phyloP scores from a whole-genome alignment of 352 stramenopile species.

The Blastocystis sp. region DNA sequence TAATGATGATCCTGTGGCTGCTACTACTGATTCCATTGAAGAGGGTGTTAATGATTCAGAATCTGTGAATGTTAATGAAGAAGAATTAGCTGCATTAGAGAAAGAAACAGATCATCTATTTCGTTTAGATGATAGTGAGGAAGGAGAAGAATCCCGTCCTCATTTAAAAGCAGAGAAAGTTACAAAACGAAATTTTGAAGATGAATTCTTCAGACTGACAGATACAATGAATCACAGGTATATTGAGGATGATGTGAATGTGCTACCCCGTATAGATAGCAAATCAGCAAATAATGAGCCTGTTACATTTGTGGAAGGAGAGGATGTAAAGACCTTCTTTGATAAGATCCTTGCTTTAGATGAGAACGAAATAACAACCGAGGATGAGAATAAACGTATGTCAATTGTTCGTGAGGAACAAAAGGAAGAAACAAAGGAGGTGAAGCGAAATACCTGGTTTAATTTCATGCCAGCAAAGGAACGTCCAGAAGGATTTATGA shows the following conservation, averaged over 20 bases:
- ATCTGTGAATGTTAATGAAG: background rate
- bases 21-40: background rate
- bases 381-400: slow-evolving; percentile 2
- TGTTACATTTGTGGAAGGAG: background rate
- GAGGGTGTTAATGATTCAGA: background rate
- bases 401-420: slow-evolving; percentile 13
- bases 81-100: background rate
- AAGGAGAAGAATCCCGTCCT: background rate
- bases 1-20: too few relatives aligned
- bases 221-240: slow-evolving; percentile 14
- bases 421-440: slow-evolving; percentile 14
- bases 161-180: background rate
- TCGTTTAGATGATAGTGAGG: background rate
- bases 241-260: slow-evolving; percentile 18
- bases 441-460: slow-evolving; percentile 63
- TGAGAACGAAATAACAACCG: slow-evolving; percentile 2
- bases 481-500: background rate
- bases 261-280: background rate
- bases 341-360: background rate
- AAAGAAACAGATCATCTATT: slow-evolving; percentile 7
- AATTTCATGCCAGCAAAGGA: slow-evolving; percentile 66
- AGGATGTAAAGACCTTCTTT: slow-evolving; percentile 5
- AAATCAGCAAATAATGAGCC: background rate
- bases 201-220: slow-evolving; percentile 25
- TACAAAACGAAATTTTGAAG: slow-evolving; percentile 36